phyloP scores from a whole-genome alignment of 345 rosid species.

The Excoecaria cochinchinensis region DNA sequence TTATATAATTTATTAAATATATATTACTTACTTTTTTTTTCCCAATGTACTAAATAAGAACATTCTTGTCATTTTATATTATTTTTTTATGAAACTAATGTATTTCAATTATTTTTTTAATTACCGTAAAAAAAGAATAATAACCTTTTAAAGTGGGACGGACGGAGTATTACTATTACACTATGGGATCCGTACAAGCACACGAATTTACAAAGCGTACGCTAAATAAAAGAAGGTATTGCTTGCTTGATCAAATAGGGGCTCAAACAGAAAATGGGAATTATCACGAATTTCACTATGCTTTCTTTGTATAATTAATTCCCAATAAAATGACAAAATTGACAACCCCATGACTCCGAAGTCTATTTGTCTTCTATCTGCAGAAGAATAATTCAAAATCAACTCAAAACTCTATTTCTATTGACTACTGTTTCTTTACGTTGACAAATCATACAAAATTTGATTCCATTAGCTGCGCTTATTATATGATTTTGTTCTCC shows the following conservation, averaged over 20 bases:
- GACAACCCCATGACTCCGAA: background rate
- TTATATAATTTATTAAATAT: too few species aligned
- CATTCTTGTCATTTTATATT: too few species aligned
- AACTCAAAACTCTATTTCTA: constrained; percentile 1
- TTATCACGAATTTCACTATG: background rate
- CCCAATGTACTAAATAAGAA: too few species aligned
- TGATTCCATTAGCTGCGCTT: background rate
- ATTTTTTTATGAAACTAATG: too few species aligned
- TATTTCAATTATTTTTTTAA: background rate
- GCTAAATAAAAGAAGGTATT: background rate
- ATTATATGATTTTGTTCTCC: constrained; percentile 14
- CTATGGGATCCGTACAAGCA: background rate
- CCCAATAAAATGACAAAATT: background rate
- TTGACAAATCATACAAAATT: constrained; percentile 7
- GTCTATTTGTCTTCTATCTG: background rate
- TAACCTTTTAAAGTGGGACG: background rate
- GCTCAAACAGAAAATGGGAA: background rate
- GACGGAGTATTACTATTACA: background rate
- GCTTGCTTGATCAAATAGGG: background rate
- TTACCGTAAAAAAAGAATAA: background rate
- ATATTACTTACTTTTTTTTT: too few species aligned
- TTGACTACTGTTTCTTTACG: constrained; percentile 9
- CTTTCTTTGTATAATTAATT: background rate
- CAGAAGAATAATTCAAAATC: background rate
- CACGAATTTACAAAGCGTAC: background rate